A percentile compares a stretch with the other conserved stretches of the same genome.
phyloP scores from a whole-genome alignment of 2,329 filamentous ascomycete species.

The Cercospora sesami region DNA sequence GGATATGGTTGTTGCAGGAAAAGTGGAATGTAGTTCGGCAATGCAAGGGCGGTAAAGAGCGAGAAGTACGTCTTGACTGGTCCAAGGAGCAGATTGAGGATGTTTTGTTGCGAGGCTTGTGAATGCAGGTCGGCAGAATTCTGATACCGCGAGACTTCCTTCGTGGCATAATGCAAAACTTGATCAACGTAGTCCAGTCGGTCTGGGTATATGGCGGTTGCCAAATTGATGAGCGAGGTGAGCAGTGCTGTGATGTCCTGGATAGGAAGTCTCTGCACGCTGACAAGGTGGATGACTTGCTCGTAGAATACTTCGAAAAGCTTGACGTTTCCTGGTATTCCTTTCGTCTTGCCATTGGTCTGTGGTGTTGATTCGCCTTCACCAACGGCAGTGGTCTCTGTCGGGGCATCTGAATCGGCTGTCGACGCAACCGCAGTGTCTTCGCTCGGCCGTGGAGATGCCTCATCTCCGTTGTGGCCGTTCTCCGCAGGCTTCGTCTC shows the following conservation, averaged over 20 bases:
- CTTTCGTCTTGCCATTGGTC: slow-evolving; percentile 50
- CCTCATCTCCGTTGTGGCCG: slow-evolving; percentile 28
- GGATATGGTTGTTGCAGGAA: slow-evolving; percentile 90
- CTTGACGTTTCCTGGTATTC: slow-evolving; percentile 75
- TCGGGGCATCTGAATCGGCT: slow-evolving; percentile 33
- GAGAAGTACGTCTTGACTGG: slow-evolving; percentile 88
- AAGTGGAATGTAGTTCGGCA: slow-evolving; percentile 88
- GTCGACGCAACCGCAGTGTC: slow-evolving; percentile 28
- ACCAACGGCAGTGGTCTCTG: slow-evolving; percentile 26
- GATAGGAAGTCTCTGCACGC: slow-evolving; percentile 84
- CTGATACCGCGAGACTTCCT: slow-evolving; percentile 82
- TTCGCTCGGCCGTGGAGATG: slow-evolving; percentile 22
- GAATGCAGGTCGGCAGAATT: slow-evolving; percentile 97
- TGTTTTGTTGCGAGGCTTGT: slow-evolving; percentile 78
- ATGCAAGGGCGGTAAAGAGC: slow-evolving; percentile 90
- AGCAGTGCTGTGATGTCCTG: slow-evolving; percentile 92
- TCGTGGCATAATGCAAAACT: slow-evolving; percentile 81
- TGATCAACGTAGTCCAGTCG: slow-evolving; percentile 93
- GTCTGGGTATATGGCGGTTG: slow-evolving; percentile 93
- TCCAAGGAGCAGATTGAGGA: slow-evolving; percentile 85
- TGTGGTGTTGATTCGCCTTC: slow-evolving; percentile 33
- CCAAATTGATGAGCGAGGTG: slow-evolving; percentile 90
- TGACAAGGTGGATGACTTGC: slow-evolving; percentile 90
- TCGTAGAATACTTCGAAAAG: slow-evolving; percentile 97
- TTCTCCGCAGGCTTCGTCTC: slow-evolving; percentile 34